Conservation (phyloP, 2,329 filamentous ascomycete species). For the Phaeosphaeriaceae sp. region DNA sequence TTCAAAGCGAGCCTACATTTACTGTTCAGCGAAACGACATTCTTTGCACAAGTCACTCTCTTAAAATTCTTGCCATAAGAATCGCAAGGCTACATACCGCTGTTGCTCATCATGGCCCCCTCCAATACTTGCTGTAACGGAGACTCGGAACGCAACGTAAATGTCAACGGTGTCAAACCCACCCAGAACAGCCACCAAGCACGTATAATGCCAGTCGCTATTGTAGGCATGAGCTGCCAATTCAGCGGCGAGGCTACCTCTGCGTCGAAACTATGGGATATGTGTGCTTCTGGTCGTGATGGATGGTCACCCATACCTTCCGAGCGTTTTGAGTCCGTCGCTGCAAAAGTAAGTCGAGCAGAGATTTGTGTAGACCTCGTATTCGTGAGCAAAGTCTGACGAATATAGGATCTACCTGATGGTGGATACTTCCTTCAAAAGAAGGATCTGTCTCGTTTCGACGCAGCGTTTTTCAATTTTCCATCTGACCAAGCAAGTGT, state of each 20-base stretch:
- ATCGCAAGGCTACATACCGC: too few species aligned
- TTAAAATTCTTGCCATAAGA: too few species aligned
- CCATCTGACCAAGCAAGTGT: constrained; percentile 16
- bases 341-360: background rate
- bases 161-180: background rate
- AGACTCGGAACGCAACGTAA: background rate
- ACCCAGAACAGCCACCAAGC: background rate
- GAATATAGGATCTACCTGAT: background rate
- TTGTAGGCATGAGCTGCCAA: constrained; percentile 24
- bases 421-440: background rate
- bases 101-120: background rate
- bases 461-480: constrained; percentile 27
- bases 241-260: constrained; percentile 36
- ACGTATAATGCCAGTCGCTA: constrained; percentile 7
- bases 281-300: constrained; percentile 37
- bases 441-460: constrained; percentile 13
- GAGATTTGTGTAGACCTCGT: background rate
- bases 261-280: constrained; percentile 42
- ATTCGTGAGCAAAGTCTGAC: background rate
- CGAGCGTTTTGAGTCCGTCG: constrained; percentile 34
- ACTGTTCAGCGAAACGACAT: too few species aligned
- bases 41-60: background rate
- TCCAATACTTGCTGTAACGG: background rate
- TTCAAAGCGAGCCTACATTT: too few species aligned
- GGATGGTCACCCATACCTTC: constrained; percentile 27